phyloP scores from a whole-genome alignment of 495 filamentous ascomycete genomes.

The Neurospora tetraspora region DNA sequence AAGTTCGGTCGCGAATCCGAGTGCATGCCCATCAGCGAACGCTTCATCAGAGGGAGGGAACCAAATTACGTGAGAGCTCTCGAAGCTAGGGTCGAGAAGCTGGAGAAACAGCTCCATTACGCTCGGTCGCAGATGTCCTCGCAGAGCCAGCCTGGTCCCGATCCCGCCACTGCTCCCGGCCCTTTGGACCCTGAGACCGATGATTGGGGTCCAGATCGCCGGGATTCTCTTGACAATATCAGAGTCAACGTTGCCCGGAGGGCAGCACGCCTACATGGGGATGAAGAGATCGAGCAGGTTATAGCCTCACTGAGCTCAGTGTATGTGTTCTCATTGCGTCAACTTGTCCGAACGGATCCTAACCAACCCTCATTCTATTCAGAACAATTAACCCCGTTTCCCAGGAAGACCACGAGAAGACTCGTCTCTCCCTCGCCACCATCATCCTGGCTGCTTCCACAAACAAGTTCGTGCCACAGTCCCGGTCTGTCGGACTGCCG shows the following conservation, averaged over 20 bases:
- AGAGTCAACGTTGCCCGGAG: conserved; percentile 50
- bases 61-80: conserved; percentile 89
- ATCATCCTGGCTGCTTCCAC: conserved; percentile 66
- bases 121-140: conserved; percentile 49
- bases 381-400: neutral
- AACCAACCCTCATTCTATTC: neutral
- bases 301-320: neutral
- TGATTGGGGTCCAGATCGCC: conserved; percentile 29
- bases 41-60: conserved; percentile 90
- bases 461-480: conserved; percentile 51
- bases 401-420: neutral
- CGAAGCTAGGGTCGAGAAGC: conserved; percentile 75
- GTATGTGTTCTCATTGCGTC: neutral
- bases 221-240: conserved; percentile 49
- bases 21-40: conserved; percentile 88
- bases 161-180: conserved; percentile 29
- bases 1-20: conserved; percentile 67
- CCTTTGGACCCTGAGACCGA: neutral
- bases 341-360: neutral
- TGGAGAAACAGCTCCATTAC: conserved; percentile 61
- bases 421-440: neutral
- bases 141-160: conserved; percentile 17
- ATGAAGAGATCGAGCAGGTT: neutral
- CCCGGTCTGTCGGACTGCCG: conserved; percentile 49
- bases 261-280: conserved; percentile 25